These are phyloP conservation scores for Coccomyxa sp. DNA, from an alignment of 139 green algal species.

Conservation along the genomic window DNA sequence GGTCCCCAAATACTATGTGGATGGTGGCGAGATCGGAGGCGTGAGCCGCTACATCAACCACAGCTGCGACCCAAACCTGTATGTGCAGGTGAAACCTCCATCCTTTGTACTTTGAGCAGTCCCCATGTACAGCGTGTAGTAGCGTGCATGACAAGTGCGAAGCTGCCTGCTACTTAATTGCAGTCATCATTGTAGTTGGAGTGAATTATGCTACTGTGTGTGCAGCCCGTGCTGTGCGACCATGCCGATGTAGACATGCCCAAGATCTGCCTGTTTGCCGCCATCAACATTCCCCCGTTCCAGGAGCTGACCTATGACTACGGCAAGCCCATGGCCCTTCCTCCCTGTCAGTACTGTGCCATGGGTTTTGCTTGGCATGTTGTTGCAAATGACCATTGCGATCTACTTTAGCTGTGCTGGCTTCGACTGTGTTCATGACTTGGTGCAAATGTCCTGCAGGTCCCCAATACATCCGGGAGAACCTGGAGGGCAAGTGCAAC, in stretches of 20 bases:
- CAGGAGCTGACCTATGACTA: constrained; percentile 11
- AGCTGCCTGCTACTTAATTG: not conserved
- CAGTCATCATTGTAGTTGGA: no score
- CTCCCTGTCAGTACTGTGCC: not conserved
- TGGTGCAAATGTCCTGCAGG: no score
- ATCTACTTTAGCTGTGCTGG: no score
- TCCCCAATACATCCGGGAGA: no score
- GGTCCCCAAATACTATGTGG: not conserved
- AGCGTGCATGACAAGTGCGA: not conserved
- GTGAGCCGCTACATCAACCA: constrained; percentile 73
- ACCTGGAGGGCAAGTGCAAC: no score
- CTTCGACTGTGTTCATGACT: no score
- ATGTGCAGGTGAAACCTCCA: constrained; percentile 7
- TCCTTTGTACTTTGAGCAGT: not conserved
- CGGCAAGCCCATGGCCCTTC: not conserved
- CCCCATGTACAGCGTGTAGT: not conserved
- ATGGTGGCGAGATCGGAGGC: constrained; percentile 35
- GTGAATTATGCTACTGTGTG: not conserved
- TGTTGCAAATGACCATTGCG: no score
- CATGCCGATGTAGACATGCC: constrained; percentile 1
- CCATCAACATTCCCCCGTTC: constrained; percentile 7
- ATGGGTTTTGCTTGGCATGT: no score
- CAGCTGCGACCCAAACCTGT: constrained; percentile 55
- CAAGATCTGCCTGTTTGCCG: constrained; percentile 11
- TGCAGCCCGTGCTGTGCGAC: constrained; percentile 40